phyloP scores from a whole-genome alignment of 768 basidiomycete genomes.

The Gyrodon lividus region DNA sequence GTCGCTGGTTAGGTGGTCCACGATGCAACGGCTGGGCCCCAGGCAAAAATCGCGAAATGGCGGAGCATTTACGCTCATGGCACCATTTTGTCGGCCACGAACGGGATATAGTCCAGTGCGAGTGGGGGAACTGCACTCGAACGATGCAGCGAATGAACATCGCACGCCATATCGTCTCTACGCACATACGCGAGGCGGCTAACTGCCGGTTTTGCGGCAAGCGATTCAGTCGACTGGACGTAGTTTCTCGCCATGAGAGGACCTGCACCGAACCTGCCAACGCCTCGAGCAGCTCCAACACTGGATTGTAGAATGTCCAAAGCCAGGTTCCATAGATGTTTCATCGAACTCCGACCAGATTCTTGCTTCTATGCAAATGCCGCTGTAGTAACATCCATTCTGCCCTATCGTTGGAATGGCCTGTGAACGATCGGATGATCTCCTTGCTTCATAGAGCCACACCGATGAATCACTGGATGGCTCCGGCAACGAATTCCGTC shows the following conservation, averaged over 20 bases:
- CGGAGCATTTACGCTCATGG: slow-evolving; percentile 20
- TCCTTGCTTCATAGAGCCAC: too few relatives aligned
- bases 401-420: too few relatives aligned
- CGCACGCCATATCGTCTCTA: slow-evolving; percentile 28
- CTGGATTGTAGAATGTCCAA: slow-evolving; percentile 2
- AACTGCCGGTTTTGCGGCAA: slow-evolving; percentile 22
- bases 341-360: too few relatives aligned
- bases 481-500: too few relatives aligned
- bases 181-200: slow-evolving; percentile 26
- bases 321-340: not conserved
- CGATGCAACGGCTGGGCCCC: slow-evolving; percentile 23
- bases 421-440: too few relatives aligned
- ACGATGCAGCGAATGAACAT: slow-evolving; percentile 30
- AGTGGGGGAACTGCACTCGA: slow-evolving; percentile 24
- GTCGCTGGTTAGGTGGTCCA: slow-evolving; percentile 25
- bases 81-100: slow-evolving; percentile 29
- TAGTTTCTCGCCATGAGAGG: slow-evolving; percentile 26
- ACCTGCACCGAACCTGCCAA: slow-evolving; percentile 12
- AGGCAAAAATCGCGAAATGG: slow-evolving; percentile 32
- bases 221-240: slow-evolving; percentile 27
- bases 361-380: too few relatives aligned
- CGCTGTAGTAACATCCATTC: too few relatives aligned
- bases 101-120: slow-evolving; percentile 22
- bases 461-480: too few relatives aligned
- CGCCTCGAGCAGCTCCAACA: not conserved